A percentile compares a stretch with the other conserved stretches of the same genome.
Evolutionary conservation across 306 rosid species (phyloP).

Genomic region (Vigna nakashimae): DNA sequence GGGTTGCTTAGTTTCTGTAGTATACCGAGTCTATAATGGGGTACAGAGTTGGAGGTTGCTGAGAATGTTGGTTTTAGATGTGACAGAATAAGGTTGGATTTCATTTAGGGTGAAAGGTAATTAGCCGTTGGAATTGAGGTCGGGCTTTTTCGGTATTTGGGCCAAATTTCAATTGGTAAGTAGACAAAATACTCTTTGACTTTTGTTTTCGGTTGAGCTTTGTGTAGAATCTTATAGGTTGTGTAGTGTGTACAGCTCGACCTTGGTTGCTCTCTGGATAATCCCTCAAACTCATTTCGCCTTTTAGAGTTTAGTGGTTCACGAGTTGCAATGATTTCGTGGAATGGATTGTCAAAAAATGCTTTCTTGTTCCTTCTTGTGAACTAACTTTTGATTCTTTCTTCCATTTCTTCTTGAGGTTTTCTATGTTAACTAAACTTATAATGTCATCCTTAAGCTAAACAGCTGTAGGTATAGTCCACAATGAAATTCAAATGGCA

Average conservation of each 20-base stretch:
- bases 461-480: constrained; percentile 32
- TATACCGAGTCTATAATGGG: constrained; percentile 33
- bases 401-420: constrained; percentile 26
- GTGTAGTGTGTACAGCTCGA: constrained; percentile 35
- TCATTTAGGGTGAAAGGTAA: not conserved
- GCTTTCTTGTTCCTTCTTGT: constrained; percentile 11
- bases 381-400: constrained; percentile 24
- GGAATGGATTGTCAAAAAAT: constrained; percentile 21
- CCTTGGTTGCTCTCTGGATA: constrained; percentile 35
- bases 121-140: constrained; percentile 33
- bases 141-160: constrained; percentile 41
- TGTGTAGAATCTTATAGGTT: constrained; percentile 19
- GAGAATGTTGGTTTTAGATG: constrained; percentile 30
- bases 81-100: constrained; percentile 23
- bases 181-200: constrained; percentile 43
- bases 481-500: constrained; percentile 13
- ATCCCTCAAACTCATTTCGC: constrained; percentile 21
- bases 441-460: not conserved
- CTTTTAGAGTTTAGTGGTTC: constrained; percentile 19
- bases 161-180: constrained; percentile 33
- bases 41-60: constrained; percentile 20
- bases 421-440: constrained; percentile 20
- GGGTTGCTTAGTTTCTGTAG: constrained; percentile 38
- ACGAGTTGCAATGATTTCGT: constrained; percentile 14
- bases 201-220: constrained; percentile 39